Evolutionary conservation across 1,284 basidiomycete genomes (phyloP).

Genomic region (Marasmius fiardii): DNA sequence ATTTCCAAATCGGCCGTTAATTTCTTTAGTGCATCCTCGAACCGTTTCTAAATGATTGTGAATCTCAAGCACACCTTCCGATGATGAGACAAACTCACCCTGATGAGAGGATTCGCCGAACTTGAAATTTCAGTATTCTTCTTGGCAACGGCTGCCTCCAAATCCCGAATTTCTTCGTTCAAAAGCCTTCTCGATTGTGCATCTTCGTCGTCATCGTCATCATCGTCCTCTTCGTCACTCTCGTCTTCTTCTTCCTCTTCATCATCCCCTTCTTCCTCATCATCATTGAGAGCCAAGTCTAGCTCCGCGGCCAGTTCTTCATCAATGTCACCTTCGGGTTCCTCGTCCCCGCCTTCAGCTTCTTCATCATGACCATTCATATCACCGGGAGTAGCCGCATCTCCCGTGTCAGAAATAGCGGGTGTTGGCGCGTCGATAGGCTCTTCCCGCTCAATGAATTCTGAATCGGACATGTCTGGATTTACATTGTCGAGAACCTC

Average conservation of each 20-base stretch:
- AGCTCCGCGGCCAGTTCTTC: conserved; percentile 76
- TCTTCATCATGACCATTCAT: conserved; percentile 57
- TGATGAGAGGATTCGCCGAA: conserved; percentile 86
- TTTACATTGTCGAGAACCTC: conserved; percentile 83
- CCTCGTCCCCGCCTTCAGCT: conserved; percentile 56
- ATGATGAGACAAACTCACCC: conserved; percentile 41
- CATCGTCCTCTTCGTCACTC: conserved; percentile 67
- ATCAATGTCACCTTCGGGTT: conserved; percentile 64
- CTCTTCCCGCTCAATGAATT: conserved; percentile 71
- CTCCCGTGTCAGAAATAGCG: conserved; percentile 63
- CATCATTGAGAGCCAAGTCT: conserved; percentile 68
- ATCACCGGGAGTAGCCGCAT: conserved; percentile 53
- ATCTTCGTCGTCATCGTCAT: conserved; percentile 67
- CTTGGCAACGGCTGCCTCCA: conserved; percentile 85
- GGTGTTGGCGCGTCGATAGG: conserved; percentile 62
- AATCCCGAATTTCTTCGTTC: conserved; percentile 86
- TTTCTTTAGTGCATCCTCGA: conserved; percentile 90
- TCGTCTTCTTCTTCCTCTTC: conserved; percentile 70
- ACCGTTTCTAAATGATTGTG: conserved; percentile 69
- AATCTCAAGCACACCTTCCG: conserved; percentile 3
- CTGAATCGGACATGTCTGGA: conserved; percentile 83
- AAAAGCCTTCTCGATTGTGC: conserved; percentile 77
- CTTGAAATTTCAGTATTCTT: conserved; percentile 85
- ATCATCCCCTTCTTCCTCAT: conserved; percentile 61
- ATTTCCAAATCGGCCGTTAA: conserved; percentile 83